A percentile compares a stretch with the other conserved stretches of the same genome.
Evolutionary conservation across 108 stramenopile species (phyloP).

Genomic region (Poteriospumella lacustris): DNA sequence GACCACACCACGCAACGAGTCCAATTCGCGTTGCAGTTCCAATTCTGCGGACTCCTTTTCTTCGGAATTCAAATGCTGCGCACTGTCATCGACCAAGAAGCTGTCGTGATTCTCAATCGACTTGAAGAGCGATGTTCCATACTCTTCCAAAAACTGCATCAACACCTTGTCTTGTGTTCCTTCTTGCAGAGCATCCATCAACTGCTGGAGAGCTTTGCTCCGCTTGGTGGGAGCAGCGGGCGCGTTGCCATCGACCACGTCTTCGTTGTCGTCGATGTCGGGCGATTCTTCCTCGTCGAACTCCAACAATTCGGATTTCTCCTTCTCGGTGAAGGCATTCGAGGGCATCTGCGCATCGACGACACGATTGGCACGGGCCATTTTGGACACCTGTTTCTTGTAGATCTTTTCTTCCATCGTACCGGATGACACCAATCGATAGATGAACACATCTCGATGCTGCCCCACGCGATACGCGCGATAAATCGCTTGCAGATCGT

Average conservation of each 20-base stretch:
- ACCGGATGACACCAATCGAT: slow-evolving; percentile 33
- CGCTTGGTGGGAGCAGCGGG: no score
- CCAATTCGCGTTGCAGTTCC: no score
- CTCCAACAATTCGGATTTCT: not conserved
- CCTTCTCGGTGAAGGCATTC: not conserved
- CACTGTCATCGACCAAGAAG: not conserved
- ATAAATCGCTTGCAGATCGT: slow-evolving; percentile 53
- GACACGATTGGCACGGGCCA: not conserved
- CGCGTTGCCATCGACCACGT: no score
- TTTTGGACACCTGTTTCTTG: slow-evolving; percentile 39
- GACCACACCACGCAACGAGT: no score
- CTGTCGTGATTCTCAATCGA: not conserved
- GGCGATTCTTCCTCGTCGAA: not conserved
- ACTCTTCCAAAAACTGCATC: not conserved
- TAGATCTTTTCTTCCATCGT: slow-evolving; percentile 42
- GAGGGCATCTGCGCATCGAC: slow-evolving; percentile 16
- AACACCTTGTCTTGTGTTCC: not conserved
- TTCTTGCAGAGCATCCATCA: not conserved
- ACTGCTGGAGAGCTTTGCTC: no score
- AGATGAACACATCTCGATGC: slow-evolving; percentile 45
- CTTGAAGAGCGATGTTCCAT: not conserved
- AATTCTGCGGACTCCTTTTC: no score
- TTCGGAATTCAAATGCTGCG: slow-evolving; percentile 4
- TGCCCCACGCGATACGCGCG: slow-evolving; percentile 49
- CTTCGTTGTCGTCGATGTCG: not conserved